phyloP scores from a whole-genome alignment of 352 stramenopile species.

The Globisporangium sylvaticum region DNA sequence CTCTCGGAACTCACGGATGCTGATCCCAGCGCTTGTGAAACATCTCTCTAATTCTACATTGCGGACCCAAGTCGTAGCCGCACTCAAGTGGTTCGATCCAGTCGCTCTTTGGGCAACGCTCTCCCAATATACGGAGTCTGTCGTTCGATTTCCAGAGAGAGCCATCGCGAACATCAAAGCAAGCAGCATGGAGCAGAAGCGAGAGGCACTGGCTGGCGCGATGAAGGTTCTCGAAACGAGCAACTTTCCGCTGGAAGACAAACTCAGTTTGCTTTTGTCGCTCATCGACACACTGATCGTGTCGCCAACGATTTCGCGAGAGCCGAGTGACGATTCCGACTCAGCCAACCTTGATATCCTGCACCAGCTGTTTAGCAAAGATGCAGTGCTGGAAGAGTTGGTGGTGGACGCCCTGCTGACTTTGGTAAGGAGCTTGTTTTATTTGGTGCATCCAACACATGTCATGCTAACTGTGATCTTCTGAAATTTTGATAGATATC shows the following conservation, averaged over 20 bases:
- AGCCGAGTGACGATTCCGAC: conserved; percentile 16
- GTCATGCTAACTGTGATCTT: neutral
- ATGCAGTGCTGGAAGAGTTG: conserved; percentile 61
- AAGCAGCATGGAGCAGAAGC: conserved; percentile 28
- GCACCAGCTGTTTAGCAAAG: conserved; percentile 63
- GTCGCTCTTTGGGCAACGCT: conserved; percentile 59
- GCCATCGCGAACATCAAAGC: neutral
- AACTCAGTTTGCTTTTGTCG: conserved; percentile 60
- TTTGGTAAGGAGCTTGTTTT: conserved; percentile 29
- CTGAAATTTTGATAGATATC: conserved; percentile 29
- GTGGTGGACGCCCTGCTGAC: conserved; percentile 59
- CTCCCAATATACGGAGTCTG: conserved; percentile 59
- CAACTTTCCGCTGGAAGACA: conserved; percentile 61
- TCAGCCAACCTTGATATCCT: conserved; percentile 34
- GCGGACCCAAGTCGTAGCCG: conserved; percentile 59
- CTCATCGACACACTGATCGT: conserved; percentile 53
- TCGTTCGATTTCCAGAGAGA: conserved; percentile 18
- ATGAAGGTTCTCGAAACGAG: conserved; percentile 62
- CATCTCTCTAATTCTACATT: conserved; percentile 65
- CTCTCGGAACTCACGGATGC: conserved; percentile 72
- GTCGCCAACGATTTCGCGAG: conserved; percentile 5
- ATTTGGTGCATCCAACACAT: neutral
- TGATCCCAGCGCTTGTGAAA: conserved; percentile 80
- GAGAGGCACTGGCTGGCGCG: conserved; percentile 54
- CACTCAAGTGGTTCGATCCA: conserved; percentile 69